phyloP scores from a whole-genome alignment of 495 filamentous ascomycete species.

The Staphylotrichum longicolle region DNA sequence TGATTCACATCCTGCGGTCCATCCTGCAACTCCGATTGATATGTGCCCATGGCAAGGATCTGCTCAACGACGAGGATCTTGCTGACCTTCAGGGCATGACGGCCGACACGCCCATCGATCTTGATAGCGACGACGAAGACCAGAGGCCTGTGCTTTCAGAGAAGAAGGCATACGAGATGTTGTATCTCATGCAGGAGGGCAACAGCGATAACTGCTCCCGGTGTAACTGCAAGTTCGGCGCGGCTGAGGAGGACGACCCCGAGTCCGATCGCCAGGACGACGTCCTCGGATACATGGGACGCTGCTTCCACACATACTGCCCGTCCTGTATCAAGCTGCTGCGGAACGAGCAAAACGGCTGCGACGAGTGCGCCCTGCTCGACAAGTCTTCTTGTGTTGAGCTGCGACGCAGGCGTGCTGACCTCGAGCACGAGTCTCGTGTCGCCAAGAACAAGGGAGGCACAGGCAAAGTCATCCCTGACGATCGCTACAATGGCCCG shows the following conservation, averaged over 20 bases:
- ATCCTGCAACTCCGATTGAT: constrained; percentile 88
- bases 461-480: constrained; percentile 55
- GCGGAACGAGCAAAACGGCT: constrained; percentile 31
- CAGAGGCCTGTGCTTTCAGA: constrained; percentile 52
- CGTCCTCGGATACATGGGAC: constrained; percentile 71
- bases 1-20: constrained; percentile 83
- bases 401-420: constrained; percentile 63
- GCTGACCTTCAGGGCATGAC: constrained; percentile 74
- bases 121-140: constrained; percentile 71
- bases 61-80: constrained; percentile 79
- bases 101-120: constrained; percentile 76
- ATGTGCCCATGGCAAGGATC: constrained; percentile 86
- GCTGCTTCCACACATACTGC: constrained; percentile 83
- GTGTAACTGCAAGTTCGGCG: constrained; percentile 63
- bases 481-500: constrained; percentile 74
- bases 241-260: constrained; percentile 49
- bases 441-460: constrained; percentile 40
- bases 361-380: constrained; percentile 18
- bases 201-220: constrained; percentile 65
- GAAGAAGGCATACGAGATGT: constrained; percentile 75
- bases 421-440: constrained; percentile 55
- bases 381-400: constrained; percentile 57
- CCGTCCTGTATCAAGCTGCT: constrained; percentile 62
- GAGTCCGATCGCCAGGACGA: constrained; percentile 59
- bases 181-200: constrained; percentile 75